Conservation (phyloP, 2,329 filamentous ascomycete species). For the Fusarium mangiferae region DNA sequence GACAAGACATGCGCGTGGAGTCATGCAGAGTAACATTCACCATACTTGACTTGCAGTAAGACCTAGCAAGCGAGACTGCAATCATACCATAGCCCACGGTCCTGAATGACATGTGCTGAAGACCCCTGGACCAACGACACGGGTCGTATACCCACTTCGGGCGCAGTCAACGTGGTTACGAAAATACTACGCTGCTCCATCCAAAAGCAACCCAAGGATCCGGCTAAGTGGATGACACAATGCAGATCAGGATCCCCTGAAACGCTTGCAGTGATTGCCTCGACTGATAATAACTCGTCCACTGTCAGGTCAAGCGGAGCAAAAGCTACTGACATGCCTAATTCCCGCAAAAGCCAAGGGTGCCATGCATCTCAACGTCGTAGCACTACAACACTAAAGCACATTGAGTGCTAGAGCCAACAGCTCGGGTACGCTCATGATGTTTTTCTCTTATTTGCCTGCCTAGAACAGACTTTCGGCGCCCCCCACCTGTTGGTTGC, state of each 20-base stretch:
- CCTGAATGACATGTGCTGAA: background rate
- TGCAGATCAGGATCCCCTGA: conserved; percentile 15
- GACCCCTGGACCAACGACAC: background rate
- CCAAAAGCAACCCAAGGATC: background rate
- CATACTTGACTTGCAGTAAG: background rate
- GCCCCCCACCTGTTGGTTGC: background rate
- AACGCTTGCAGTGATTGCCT: background rate
- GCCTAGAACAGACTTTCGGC: background rate
- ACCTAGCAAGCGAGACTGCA: background rate
- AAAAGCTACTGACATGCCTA: background rate
- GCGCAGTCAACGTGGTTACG: background rate
- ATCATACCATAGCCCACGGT: background rate
- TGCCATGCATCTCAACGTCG: background rate
- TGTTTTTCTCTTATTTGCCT: background rate
- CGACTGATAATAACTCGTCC: background rate
- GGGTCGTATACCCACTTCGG: conserved; percentile 10
- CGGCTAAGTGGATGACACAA: conserved; percentile 10
- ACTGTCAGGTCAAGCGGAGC: background rate
- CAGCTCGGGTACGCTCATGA: conserved; percentile 5
- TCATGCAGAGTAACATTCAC: background rate
- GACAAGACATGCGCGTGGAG: background rate
- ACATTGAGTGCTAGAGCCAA: conserved; percentile 4
- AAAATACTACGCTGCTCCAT: background rate
- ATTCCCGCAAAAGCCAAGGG: conserved; percentile 10
- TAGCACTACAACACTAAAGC: background rate